A percentile compares a stretch with the other conserved stretches of the same genome.
Evolutionary conservation across 805 yeast genomes (phyloP).

Genomic region (Sungouiella blattae): DNA sequence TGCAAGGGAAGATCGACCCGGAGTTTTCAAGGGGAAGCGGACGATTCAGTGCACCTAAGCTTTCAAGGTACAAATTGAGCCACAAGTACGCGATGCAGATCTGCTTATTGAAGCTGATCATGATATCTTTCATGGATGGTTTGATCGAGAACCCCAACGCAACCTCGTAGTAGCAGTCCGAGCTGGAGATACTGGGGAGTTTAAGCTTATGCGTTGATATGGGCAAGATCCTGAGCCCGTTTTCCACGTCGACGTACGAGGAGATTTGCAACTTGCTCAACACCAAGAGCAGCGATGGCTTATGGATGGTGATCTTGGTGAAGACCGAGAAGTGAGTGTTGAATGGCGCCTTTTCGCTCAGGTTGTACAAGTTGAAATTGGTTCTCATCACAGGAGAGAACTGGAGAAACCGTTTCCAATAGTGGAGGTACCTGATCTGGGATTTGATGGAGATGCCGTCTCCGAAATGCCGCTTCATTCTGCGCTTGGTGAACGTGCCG

Average conservation of each 20-base stretch:
- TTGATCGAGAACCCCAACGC: slow-evolving; percentile 6
- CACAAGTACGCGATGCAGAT: slow-evolving; percentile 22
- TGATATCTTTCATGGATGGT: slow-evolving; percentile 12
- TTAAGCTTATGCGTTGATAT: slow-evolving; percentile 5
- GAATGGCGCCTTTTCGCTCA: slow-evolving; percentile 3
- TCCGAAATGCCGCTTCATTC: slow-evolving; percentile 57
- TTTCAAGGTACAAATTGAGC: slow-evolving; percentile 29
- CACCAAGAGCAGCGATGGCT: slow-evolving; percentile 8
- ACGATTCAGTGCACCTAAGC: slow-evolving; percentile 4
- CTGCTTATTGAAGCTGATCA: slow-evolving; percentile 11
- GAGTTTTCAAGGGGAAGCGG: slow-evolving; percentile 6
- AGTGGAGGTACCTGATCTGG: slow-evolving; percentile 64
- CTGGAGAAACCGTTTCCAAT: slow-evolving; percentile 35
- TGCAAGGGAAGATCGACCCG: not conserved
- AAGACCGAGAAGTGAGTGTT: slow-evolving; percentile 5
- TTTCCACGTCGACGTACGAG: slow-evolving; percentile 7
- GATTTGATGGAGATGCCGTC: slow-evolving; percentile 69
- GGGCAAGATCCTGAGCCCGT: slow-evolving; percentile 3
- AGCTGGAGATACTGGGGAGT: slow-evolving; percentile 7
- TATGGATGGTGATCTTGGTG: slow-evolving; percentile 10
- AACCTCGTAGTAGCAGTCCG: slow-evolving; percentile 5
- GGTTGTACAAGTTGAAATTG: slow-evolving; percentile 8
- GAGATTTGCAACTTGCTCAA: slow-evolving; percentile 9
- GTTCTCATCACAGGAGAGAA: slow-evolving; percentile 1
- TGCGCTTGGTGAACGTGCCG: slow-evolving; percentile 46